A percentile compares a stretch with the other conserved stretches of the same genome.
Evolutionary conservation across 495 filamentous ascomycete species (phyloP).

Genomic region (Bathelium albidoporum): DNA sequence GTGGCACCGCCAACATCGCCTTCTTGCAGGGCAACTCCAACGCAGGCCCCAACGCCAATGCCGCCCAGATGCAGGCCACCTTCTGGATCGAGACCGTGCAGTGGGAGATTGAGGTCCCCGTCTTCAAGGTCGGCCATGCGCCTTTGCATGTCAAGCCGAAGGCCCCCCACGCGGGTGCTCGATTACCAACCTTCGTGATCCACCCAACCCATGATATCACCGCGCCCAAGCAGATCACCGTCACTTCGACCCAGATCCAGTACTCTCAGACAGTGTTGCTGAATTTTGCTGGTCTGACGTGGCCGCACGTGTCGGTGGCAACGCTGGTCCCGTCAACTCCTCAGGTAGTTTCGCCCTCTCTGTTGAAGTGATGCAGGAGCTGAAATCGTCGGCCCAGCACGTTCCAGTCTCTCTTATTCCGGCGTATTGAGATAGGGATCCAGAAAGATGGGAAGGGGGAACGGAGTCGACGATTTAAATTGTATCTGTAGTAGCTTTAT

Average conservation of each 20-base stretch:
- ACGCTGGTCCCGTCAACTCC: constrained; percentile 21
- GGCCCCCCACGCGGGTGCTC: constrained; percentile 9
- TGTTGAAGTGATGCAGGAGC: not conserved
- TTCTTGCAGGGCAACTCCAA: constrained; percentile 18
- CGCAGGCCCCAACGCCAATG: constrained; percentile 19
- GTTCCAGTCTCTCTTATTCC: not conserved
- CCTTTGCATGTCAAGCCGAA: constrained; percentile 9
- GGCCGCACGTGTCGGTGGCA: constrained; percentile 26
- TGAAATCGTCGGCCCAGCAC: not conserved
- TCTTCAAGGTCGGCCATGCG: constrained; percentile 6
- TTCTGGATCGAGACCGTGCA: constrained; percentile 28
- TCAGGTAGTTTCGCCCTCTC: not conserved
- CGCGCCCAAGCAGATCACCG: constrained; percentile 17
- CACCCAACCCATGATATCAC: constrained; percentile 16
- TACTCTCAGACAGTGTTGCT: constrained; percentile 28
- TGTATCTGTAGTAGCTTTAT: no score
- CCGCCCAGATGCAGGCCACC: constrained; percentile 18
- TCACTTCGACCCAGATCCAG: constrained; percentile 22
- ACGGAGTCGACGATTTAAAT: no score
- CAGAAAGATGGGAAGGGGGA: no score
- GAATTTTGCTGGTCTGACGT: constrained; percentile 25
- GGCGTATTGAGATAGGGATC: not conserved
- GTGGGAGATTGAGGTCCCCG: constrained; percentile 15
- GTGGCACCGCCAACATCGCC: constrained; percentile 26
- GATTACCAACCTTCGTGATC: constrained; percentile 17